Conservation (phyloP, 805 yeast species). For the Cyberlindnera euphorbiae region DNA sequence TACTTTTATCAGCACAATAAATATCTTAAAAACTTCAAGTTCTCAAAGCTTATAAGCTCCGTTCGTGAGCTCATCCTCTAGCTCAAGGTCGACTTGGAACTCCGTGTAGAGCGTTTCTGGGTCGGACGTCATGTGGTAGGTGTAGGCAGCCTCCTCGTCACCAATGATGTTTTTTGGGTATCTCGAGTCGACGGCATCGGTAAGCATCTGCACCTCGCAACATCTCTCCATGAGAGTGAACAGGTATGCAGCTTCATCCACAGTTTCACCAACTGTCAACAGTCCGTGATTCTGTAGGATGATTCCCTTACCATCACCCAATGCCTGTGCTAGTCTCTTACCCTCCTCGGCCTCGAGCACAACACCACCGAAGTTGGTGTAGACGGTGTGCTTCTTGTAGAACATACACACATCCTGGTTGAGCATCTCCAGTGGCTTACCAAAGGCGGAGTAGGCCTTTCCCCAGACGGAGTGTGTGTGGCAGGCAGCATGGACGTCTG, state of each 20-base stretch:
- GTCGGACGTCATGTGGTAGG: conserved; percentile 55
- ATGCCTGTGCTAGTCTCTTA: conserved; percentile 50
- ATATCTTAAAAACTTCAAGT: not conserved
- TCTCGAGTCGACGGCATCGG: conserved; percentile 44
- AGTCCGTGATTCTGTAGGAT: conserved; percentile 73
- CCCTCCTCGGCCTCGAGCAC: conserved; percentile 68
- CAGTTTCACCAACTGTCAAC: conserved; percentile 62
- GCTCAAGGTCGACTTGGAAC: conserved; percentile 65
- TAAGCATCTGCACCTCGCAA: conserved; percentile 63
- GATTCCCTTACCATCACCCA: conserved; percentile 50
- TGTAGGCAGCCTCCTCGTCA: conserved; percentile 64
- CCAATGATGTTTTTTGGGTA: conserved; percentile 39
- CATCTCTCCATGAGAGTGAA: conserved; percentile 58
- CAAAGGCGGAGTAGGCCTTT: conserved; percentile 61
- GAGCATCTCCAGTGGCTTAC: conserved; percentile 67
- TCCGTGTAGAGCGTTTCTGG: conserved; percentile 67
- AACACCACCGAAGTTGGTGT: conserved; percentile 71
- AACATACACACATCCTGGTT: conserved; percentile 74
- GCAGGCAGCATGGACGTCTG: conserved; percentile 68
- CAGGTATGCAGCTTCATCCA: conserved; percentile 70
- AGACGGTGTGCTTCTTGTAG: conserved; percentile 62
- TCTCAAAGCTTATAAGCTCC: conserved; percentile 24
- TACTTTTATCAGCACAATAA: too few species aligned
- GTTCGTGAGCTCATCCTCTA: conserved; percentile 32
- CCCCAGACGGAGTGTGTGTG: conserved; percentile 66